Evolutionary conservation across 352 stramenopile genomes (phyloP).

Genomic region (Pythium coloratum): DNA sequence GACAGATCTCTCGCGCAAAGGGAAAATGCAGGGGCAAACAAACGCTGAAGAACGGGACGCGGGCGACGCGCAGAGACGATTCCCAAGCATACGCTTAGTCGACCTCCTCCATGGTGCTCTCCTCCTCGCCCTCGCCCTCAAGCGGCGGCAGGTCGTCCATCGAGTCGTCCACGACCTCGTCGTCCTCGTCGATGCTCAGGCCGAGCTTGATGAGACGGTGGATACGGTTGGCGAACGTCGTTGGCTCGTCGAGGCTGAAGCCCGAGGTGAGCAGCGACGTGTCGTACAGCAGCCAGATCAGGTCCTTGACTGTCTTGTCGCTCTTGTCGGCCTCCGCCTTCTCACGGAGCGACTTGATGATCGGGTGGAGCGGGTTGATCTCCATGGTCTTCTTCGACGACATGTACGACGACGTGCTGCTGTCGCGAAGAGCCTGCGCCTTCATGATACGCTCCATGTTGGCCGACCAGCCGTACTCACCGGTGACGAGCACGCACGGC

Average conservation of each 20-base stretch:
- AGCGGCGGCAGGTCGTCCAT: slow-evolving; percentile 97
- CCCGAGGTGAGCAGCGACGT: slow-evolving; percentile 98
- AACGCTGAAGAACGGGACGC: background rate
- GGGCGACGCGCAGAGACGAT: background rate
- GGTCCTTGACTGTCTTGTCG: slow-evolving; percentile 99
- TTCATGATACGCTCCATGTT: slow-evolving; percentile 99
- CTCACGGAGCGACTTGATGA: slow-evolving; percentile 97
- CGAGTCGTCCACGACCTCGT: slow-evolving; percentile 91
- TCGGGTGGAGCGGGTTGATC: slow-evolving; percentile 99
- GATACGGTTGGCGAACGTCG: slow-evolving; percentile 99
- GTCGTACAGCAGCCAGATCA: slow-evolving; percentile 99
- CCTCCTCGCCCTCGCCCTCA: slow-evolving; percentile 95
- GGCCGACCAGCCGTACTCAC: slow-evolving; percentile 99
- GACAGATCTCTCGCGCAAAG: slow-evolving; percentile 14
- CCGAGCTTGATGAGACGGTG: slow-evolving; percentile 99
- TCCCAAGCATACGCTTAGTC: slow-evolving; percentile 83
- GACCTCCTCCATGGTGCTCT: slow-evolving; percentile 98
- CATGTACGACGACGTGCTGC: slow-evolving; percentile 98
- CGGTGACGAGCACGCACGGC: slow-evolving; percentile 98
- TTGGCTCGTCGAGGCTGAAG: slow-evolving; percentile 99
- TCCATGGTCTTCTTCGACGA: slow-evolving; percentile 99
- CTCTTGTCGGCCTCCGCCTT: slow-evolving; percentile 98
- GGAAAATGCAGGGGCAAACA: slow-evolving; percentile 11
- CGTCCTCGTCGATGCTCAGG: slow-evolving; percentile 98
- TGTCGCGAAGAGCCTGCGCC: slow-evolving; percentile 98